Base-by-base conservation (phyloP, 495 filamentous ascomycete species). In the Aspergillus wentii region DNA sequence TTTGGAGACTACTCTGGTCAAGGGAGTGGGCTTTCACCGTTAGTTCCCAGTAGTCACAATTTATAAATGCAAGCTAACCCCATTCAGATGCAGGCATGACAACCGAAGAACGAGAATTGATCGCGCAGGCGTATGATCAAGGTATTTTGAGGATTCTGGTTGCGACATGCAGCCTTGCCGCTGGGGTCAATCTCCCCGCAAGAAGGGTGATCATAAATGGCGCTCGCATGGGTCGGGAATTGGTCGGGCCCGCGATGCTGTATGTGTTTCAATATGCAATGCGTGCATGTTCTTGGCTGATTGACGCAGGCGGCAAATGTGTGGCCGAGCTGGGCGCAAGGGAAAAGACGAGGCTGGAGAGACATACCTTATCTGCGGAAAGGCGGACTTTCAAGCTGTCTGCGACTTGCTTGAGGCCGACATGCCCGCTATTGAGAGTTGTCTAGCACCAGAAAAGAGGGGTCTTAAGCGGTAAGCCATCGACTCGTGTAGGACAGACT, bases 161-260 rank as follows among this genome's bases (percentile, higher is more conserved):
- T 11, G 87, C 86, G 14, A 92, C 86, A 10, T 88, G 85, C 41
- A 88, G 83, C 44, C 77, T 92, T 40, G 85, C 86, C n/a, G 86
- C 86, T 26, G 86, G 86, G 9, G 85, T 92, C 29, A 92, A 92
- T 59, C 67, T 86, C 28, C 76, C 75, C 2, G 86, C 86, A 8
- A 66, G 86, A 44, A 65, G 86, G 46, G 86, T 92, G 3, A 88
- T 92, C 25, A 75, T 92, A 19, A 82, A 87, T 50, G 80, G 79
- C 17, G 85, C 80, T 19, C 69, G 81, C 11, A 88, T 88, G 85
- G 86, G 86, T 7, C 72, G 81, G 14, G 82, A 89, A 31, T 62
- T 88, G 17, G 78, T 89, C 25, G 83, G 81, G 0, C 85, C 86
- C 3, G 77, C 86, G 16, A 85, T 88, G 79, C 62, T 88, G 71